Evolutionary conservation across 1,139 yeast species (phyloP), one percentile per base, ranked within the genome.

Genomic region (Geotrichum klebahnii): DNA sequence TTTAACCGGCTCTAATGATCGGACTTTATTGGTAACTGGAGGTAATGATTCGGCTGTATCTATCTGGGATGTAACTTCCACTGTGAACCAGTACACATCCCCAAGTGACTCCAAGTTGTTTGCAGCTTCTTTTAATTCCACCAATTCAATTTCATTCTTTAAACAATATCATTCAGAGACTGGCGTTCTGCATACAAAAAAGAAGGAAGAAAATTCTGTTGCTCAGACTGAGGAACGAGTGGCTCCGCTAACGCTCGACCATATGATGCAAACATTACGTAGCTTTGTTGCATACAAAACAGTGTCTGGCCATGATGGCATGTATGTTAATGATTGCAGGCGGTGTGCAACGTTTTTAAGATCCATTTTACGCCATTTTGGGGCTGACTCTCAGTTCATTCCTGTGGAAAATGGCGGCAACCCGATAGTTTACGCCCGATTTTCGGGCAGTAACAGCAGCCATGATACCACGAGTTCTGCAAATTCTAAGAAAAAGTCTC

Each of bases 351-450:
- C 82, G 43, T 85, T 76, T 58, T 67, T 92, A 53, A 75, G 80
- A 34, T 76, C 78, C 52, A 67, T 89, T 28, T 73, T 88, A 50
- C 75, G 77, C 42, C 76, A 73, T 37, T 72, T 85, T 55, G 97
- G 97, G 2, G 96, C 96, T 1, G 72, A 77, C 17, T 77, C 94
- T 0, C 77, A 80, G 55, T 67, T 89, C 26, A 63, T 90, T 19
- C 88, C 96, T 0, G 87, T 87, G 3, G 75, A 76, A 9, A 73
- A 83, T 59, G 74, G 76, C 12, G 82, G 83, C 6, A 89, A 88
- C 61, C 97, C 98, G 0, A 79, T 89, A 1, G 90, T 92, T 0
- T 82, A 79, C 60, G 90, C 92, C 0, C 70, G 73, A 5, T 92
- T 92, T 67, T 71, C 73, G 48, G 81, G 71, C 75, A 58, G 52